phyloP scores from a whole-genome alignment of 2,329 filamentous ascomycete genomes.

The Colletotrichum lini region DNA sequence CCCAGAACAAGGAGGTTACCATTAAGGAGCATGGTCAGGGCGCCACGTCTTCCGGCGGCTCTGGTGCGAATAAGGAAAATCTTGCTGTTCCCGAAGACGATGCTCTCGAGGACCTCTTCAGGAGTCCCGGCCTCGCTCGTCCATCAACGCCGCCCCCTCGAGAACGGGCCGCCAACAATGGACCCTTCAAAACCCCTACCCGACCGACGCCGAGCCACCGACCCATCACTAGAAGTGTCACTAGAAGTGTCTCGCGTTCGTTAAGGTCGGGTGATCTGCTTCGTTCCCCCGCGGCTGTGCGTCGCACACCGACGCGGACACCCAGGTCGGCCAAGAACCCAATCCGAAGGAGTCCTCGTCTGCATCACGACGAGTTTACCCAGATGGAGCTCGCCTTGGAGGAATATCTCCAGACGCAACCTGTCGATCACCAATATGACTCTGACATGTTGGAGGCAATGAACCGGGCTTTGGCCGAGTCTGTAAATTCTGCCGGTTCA shows the following conservation, averaged over 20 bases:
- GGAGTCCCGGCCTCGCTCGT: slow-evolving; percentile 63
- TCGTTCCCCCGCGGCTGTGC: slow-evolving; percentile 61
- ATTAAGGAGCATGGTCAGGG: slow-evolving; percentile 59
- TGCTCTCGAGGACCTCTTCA: slow-evolving; percentile 74
- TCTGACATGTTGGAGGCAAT: slow-evolving; percentile 40
- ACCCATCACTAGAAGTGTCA: slow-evolving; percentile 73
- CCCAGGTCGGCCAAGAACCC: slow-evolving; percentile 49
- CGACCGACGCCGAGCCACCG: slow-evolving; percentile 73
- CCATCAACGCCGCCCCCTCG: slow-evolving; percentile 69
- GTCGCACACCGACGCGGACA: slow-evolving; percentile 66
- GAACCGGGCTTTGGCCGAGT: slow-evolving; percentile 39
- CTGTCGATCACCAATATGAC: slow-evolving; percentile 34
- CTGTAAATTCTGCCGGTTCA: slow-evolving; percentile 23
- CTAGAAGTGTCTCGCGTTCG: slow-evolving; percentile 72
- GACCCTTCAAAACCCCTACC: slow-evolving; percentile 73
- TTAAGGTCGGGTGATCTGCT: slow-evolving; percentile 63
- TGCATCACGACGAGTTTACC: slow-evolving; percentile 36
- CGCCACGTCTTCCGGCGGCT: not conserved
- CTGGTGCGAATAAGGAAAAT: slow-evolving; percentile 65
- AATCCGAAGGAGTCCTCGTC: slow-evolving; percentile 36
- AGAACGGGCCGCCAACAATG: slow-evolving; percentile 60
- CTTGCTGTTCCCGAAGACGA: slow-evolving; percentile 63
- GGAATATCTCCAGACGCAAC: slow-evolving; percentile 36
- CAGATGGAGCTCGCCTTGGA: slow-evolving; percentile 39
- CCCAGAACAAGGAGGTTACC: slow-evolving; percentile 51